Conservation (phyloP, 768 basidiomycete genomes). For the Lactarius hengduanensis region DNA sequence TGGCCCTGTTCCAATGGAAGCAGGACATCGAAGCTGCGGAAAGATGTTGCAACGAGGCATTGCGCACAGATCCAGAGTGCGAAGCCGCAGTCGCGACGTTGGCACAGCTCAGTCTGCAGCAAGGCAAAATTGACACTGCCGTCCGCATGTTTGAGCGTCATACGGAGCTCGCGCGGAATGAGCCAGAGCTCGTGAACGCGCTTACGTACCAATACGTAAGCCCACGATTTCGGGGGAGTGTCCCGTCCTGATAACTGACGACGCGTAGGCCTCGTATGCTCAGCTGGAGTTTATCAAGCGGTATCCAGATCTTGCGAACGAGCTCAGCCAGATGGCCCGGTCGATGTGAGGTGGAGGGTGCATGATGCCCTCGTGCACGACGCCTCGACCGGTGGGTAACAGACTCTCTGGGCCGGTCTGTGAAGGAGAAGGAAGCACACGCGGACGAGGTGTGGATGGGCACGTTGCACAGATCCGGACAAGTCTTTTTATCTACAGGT, state of each 20-base stretch:
- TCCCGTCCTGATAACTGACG: constrained; percentile 1
- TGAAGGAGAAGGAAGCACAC: constrained; percentile 10
- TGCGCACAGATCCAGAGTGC: constrained; percentile 87
- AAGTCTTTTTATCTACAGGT: constrained; percentile 13
- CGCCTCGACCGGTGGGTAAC: not conserved
- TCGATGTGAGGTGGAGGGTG: constrained; percentile 29
- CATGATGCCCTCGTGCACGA: constrained; percentile 8
- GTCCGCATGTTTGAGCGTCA: constrained; percentile 84
- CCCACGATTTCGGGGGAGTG: constrained; percentile 17
- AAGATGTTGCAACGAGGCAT: constrained; percentile 81
- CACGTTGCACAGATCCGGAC: constrained; percentile 1
- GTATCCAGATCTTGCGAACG: constrained; percentile 83
- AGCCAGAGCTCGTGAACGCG: constrained; percentile 79
- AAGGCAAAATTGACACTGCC: constrained; percentile 83
- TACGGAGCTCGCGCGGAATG: constrained; percentile 83
- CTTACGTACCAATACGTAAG: constrained; percentile 77
- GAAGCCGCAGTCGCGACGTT: constrained; percentile 96
- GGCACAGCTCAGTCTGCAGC: constrained; percentile 89
- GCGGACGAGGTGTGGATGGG: constrained; percentile 3
- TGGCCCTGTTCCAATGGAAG: constrained; percentile 94
- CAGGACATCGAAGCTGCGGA: constrained; percentile 85
- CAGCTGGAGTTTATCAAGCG: constrained; percentile 81
- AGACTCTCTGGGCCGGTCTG: constrained; percentile 13
- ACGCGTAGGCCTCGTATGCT: constrained; percentile 65
- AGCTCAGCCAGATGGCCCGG: constrained; percentile 52